phyloP scores from a whole-genome alignment of 352 stramenopile genomes.

The Globisporangium takayamanum region DNA sequence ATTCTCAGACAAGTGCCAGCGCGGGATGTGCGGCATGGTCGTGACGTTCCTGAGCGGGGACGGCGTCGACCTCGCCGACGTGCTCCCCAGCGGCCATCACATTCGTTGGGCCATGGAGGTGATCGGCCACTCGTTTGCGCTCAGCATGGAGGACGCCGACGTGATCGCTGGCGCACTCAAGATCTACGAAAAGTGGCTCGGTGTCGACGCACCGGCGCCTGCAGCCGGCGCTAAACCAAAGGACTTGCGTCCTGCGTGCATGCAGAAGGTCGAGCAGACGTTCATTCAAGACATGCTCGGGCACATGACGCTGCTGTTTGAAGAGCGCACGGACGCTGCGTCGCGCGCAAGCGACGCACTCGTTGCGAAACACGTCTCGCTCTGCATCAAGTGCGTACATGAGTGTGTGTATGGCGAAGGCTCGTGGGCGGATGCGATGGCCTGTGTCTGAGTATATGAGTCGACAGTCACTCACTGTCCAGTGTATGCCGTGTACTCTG shows the following conservation, averaged over 20 bases:
- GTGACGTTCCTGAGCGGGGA: slow-evolving; percentile 60
- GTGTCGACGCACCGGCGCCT: slow-evolving; percentile 31
- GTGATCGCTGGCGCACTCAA: slow-evolving; percentile 68
- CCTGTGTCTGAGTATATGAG: too few species aligned
- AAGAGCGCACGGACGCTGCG: slow-evolving; percentile 45
- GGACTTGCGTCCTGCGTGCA: slow-evolving; percentile 56
- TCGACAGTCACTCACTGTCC: background rate
- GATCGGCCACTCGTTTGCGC: slow-evolving; percentile 76
- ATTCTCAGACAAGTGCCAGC: slow-evolving; percentile 86
- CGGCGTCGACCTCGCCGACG: slow-evolving; percentile 33
- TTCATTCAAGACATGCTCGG: slow-evolving; percentile 86
- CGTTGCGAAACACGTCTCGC: slow-evolving; percentile 62
- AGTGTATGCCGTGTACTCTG: slow-evolving; percentile 1
- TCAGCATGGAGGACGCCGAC: slow-evolving; percentile 81
- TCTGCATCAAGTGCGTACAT: slow-evolving; percentile 58
- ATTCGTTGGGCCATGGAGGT: slow-evolving; percentile 85
- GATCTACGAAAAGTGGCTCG: slow-evolving; percentile 83
- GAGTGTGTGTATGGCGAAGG: background rate
- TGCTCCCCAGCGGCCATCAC: slow-evolving; percentile 67
- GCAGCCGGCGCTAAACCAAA: slow-evolving; percentile 27
- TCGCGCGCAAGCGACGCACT: slow-evolving; percentile 23
- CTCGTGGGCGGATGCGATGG: background rate
- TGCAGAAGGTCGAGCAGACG: slow-evolving; percentile 77
- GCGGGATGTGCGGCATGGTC: slow-evolving; percentile 79
- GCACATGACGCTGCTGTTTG: slow-evolving; percentile 86